Evolutionary conservation across 257 asterid species (phyloP).

Genomic region (Penstemon davidsonii): DNA sequence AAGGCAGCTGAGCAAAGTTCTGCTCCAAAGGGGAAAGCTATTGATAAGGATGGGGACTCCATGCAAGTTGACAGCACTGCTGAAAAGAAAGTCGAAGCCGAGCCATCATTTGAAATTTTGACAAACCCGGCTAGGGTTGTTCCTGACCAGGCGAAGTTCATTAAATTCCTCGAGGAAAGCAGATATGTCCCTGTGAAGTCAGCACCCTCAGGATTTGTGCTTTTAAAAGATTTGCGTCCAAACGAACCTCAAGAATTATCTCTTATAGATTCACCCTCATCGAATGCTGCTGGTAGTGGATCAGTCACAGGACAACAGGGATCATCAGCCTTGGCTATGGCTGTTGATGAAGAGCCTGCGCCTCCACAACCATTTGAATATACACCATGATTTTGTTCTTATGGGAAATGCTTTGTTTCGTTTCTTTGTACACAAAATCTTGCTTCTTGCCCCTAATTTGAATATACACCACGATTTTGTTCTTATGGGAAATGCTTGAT

Average conservation of each 20-base stretch:
- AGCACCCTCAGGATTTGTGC: conserved; percentile 87
- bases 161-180: conserved; percentile 73
- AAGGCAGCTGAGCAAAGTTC: conserved; percentile 53
- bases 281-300: conserved; percentile 48
- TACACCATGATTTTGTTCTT: conserved; percentile 41
- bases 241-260: conserved; percentile 76
- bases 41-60: conserved; percentile 75
- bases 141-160: conserved; percentile 80
- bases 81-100: conserved; percentile 79
- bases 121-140: conserved; percentile 95
- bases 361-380: conserved; percentile 94
- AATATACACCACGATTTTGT: too few species aligned
- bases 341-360: conserved; percentile 91
- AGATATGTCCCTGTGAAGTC: conserved; percentile 86
- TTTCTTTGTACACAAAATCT: too few species aligned
- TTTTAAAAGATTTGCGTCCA: conserved; percentile 78
- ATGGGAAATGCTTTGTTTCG: neutral
- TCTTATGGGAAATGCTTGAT: neutral
- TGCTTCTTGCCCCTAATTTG: too few species aligned
- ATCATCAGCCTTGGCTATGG: conserved; percentile 61
- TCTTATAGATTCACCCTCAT: conserved; percentile 69
- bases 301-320: conserved; percentile 49
- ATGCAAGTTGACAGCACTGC: conserved; percentile 74
- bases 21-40: conserved; percentile 52
- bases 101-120: conserved; percentile 70